Conservation (phyloP, 495 filamentous ascomycete genomes). For the Neurospora sp. region DNA sequence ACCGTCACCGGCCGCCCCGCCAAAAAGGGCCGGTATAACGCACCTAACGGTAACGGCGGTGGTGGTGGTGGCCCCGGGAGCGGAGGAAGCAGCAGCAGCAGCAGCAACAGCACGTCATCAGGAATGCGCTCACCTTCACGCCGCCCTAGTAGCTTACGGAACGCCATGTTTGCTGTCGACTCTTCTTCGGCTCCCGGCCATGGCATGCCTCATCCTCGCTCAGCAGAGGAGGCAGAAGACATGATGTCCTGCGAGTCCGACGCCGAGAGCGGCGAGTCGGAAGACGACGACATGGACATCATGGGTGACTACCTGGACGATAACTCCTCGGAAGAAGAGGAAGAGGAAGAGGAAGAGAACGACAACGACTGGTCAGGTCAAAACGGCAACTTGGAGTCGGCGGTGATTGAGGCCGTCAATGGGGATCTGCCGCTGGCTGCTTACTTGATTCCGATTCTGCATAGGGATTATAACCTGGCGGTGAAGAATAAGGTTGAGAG, state of each 20-base stretch:
- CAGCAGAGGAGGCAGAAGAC: background rate
- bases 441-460: constrained; percentile 13
- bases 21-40: constrained; percentile 3
- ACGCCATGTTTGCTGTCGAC: constrained; percentile 7
- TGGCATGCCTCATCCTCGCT: background rate
- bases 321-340: constrained; percentile 5
- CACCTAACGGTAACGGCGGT: background rate
- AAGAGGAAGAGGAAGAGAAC: constrained; percentile 4
- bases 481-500: constrained; percentile 15
- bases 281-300: constrained; percentile 7
- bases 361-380: constrained; percentile 20
- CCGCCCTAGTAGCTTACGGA: constrained; percentile 10
- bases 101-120: background rate
- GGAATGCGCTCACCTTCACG: constrained; percentile 4
- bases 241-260: background rate
- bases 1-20: constrained; percentile 2
- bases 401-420: constrained; percentile 15
- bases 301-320: constrained; percentile 4
- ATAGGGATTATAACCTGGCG: constrained; percentile 11
- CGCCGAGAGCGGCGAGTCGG: background rate
- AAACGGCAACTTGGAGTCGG: constrained; percentile 14
- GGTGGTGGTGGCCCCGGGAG: background rate
- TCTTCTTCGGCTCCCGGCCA: background rate
- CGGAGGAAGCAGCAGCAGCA: background rate
- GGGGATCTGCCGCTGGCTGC: constrained; percentile 13